phyloP scores from a whole-genome alignment of 345 rosid species.

The Nasturtium officinale region DNA sequence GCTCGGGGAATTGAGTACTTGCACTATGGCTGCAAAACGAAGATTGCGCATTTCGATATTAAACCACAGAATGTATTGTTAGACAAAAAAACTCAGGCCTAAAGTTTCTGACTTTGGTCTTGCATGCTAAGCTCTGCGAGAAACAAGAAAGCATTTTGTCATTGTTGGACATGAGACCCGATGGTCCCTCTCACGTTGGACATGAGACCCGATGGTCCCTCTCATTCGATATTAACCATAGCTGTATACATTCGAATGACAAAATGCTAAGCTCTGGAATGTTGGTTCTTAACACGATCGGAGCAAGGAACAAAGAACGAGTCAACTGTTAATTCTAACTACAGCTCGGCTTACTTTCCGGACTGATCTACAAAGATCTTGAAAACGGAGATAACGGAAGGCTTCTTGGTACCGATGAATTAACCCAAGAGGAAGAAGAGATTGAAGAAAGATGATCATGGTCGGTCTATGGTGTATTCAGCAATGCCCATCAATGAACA shows the following conservation, averaged over 20 bases:
- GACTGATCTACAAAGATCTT: conserved; percentile 26
- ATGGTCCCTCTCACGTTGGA: no score
- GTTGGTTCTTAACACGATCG: conserved; percentile 54
- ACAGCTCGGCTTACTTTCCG: conserved; percentile 27
- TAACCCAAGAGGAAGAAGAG: conserved; percentile 28
- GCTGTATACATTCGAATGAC: no score
- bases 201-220: no score
- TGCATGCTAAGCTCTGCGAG: conserved; percentile 51
- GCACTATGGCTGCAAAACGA: conserved; percentile 54
- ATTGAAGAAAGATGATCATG: conserved; percentile 30
- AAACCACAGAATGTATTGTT: conserved; percentile 58
- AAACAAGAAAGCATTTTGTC: conserved; percentile 48
- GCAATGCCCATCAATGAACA: conserved; percentile 27
- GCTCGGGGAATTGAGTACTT: conserved; percentile 56
- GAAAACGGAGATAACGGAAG: neutral
- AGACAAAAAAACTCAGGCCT: conserved; percentile 43
- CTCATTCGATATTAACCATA: no score
- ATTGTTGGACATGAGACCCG: conserved; percentile 40
- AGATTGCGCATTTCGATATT: conserved; percentile 56
- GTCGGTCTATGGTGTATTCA: conserved; percentile 36
- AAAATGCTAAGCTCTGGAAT: conserved; percentile 57
- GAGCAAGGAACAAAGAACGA: conserved; percentile 35
- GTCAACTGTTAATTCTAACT: neutral
- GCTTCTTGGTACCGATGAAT: conserved; percentile 6
- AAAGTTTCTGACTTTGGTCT: conserved; percentile 59